Conservation (phyloP, 2,329 filamentous ascomycete species). For the Acephala macrosclerotiorum region DNA sequence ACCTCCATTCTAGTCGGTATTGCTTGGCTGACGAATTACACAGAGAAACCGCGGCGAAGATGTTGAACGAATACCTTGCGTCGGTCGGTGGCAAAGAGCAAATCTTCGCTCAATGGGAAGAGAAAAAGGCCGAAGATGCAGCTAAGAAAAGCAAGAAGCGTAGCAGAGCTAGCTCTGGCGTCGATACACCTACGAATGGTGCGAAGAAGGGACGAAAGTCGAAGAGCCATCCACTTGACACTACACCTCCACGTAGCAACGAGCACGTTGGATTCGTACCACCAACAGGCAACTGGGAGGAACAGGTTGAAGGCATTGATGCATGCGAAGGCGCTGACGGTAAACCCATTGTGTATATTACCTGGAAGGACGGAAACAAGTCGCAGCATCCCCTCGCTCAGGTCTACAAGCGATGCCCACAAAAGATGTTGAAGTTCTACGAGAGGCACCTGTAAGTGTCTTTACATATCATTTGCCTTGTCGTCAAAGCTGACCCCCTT, state of each 20-base stretch:
- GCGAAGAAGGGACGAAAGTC: slow-evolving; percentile 41
- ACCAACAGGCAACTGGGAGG: slow-evolving; percentile 79
- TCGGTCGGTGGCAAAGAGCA: slow-evolving; percentile 68
- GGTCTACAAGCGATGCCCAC: slow-evolving; percentile 79
- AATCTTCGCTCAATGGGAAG: slow-evolving; percentile 55
- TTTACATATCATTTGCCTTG: slow-evolving; percentile 5
- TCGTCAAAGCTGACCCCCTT: slow-evolving; percentile 15
- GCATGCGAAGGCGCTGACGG: slow-evolving; percentile 72
- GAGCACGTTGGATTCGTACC: slow-evolving; percentile 63
- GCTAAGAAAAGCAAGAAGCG: slow-evolving; percentile 66
- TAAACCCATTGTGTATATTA: slow-evolving; percentile 71
- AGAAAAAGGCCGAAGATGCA: slow-evolving; percentile 48
- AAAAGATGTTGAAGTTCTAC: slow-evolving; percentile 65
- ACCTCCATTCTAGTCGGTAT: slow-evolving; percentile 7
- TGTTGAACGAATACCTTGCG: slow-evolving; percentile 70
- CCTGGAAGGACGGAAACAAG: slow-evolving; percentile 78
- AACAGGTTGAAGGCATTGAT: slow-evolving; percentile 73
- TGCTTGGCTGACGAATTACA: slow-evolving; percentile 19
- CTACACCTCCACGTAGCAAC: slow-evolving; percentile 56
- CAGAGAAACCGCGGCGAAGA: slow-evolving; percentile 64
- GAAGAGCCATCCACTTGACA: slow-evolving; percentile 52
- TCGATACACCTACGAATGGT: slow-evolving; percentile 34
- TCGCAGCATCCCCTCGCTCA: slow-evolving; percentile 74
- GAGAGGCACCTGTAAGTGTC: slow-evolving; percentile 53
- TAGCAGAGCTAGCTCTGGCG: slow-evolving; percentile 53